Evolutionary conservation across 768 basidiomycete genomes (phyloP).

Genomic region (Candolleomyces eurysporus): DNA sequence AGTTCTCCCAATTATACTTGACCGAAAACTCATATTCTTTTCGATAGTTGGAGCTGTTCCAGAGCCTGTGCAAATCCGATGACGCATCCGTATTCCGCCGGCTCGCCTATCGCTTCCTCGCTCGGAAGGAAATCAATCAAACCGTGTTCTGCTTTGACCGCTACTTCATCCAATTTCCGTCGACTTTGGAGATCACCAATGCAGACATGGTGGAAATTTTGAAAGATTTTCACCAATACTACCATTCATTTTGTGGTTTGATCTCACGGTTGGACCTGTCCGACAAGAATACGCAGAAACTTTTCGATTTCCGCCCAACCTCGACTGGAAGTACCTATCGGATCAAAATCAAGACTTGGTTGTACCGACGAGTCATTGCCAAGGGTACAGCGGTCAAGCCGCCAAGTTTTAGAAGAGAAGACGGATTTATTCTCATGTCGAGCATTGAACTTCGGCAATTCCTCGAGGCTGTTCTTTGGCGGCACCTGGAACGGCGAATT

Average conservation of each 20-base stretch:
- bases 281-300: constrained; percentile 20
- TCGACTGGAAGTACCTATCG: constrained; percentile 26
- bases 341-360: constrained; percentile 14
- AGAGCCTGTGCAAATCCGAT: constrained; percentile 1
- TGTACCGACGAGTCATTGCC: background rate
- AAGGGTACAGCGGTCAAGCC: background rate
- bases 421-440: constrained; percentile 5
- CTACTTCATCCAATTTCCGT: constrained; percentile 28
- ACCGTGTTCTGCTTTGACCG: constrained; percentile 46
- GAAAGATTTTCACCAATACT: constrained; percentile 32
- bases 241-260: constrained; percentile 27
- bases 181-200: constrained; percentile 20
- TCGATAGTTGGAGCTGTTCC: constrained; percentile 21
- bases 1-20: background rate
- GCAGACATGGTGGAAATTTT: constrained; percentile 27
- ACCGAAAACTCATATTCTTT: constrained; percentile 7
- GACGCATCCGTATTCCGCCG: constrained; percentile 24
- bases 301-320: constrained; percentile 30
- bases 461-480: background rate
- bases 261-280: constrained; percentile 24
- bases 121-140: constrained; percentile 23
- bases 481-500: constrained; percentile 9
- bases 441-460: background rate
- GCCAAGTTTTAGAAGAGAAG: constrained; percentile 10
- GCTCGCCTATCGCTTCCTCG: constrained; percentile 30